These are phyloP conservation scores for Coemansia sp. DNA, from an alignment of 192 early-diverging fungal genomes.

Conservation along the genomic window DNA sequence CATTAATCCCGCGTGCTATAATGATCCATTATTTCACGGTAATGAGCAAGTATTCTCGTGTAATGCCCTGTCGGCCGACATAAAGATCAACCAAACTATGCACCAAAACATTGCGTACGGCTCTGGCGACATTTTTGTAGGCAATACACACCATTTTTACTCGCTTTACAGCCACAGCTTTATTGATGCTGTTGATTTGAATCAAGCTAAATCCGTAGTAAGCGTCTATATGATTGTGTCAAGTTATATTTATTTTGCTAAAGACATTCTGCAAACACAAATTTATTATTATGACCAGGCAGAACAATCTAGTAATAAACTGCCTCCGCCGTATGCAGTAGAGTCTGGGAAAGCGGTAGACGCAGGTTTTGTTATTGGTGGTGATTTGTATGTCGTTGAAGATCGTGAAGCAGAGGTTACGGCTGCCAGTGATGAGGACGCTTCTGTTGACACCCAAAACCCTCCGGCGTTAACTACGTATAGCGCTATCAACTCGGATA, in stretches of 20 bases:
- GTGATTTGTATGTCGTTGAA: background rate
- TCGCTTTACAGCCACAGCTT: constrained; percentile 21
- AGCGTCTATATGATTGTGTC: constrained; percentile 21
- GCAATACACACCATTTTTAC: background rate
- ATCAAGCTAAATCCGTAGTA: background rate
- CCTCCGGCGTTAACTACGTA: background rate
- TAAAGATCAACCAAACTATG: background rate
- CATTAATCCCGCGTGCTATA: background rate
- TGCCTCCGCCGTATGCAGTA: background rate
- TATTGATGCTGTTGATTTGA: background rate
- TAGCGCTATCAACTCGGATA: background rate
- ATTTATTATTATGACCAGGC: background rate
- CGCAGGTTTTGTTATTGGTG: background rate
- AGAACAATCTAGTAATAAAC: background rate
- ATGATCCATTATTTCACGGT: background rate
- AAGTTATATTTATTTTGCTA: constrained; percentile 17
- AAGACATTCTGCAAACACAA: background rate
- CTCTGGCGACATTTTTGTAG: background rate
- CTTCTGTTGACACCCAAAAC: background rate
- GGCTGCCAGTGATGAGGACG: background rate
- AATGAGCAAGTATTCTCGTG: constrained; percentile 7
- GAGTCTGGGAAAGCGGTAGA: background rate
- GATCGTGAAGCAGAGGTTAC: background rate
- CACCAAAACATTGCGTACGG: constrained; percentile 9
- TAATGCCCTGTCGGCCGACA: background rate